These are phyloP conservation scores for Boletus speciosus DNA, from an alignment of 768 basidiomycete genomes.

Conservation along the genomic window DNA sequence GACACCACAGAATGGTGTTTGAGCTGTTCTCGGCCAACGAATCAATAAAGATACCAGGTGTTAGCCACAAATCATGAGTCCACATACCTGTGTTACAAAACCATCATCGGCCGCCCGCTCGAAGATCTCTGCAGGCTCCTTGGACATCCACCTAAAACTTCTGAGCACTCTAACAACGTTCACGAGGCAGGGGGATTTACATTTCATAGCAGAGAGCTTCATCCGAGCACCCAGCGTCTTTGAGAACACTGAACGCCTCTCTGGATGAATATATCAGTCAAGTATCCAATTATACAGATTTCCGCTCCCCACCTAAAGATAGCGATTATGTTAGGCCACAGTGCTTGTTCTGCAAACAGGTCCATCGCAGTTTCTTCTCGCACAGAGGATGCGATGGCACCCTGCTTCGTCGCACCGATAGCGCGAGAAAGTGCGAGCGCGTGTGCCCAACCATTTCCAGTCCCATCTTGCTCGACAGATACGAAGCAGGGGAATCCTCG, in stretches of 20 bases:
- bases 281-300: background rate
- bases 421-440: constrained; percentile 54
- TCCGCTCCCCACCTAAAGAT: constrained; percentile 45
- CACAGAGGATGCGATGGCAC: constrained; percentile 60
- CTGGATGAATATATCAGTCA: constrained; percentile 28
- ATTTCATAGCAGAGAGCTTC: constrained; percentile 66
- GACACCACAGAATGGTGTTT: constrained; percentile 61
- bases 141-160: constrained; percentile 61
- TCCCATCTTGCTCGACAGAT: constrained; percentile 60
- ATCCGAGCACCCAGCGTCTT: constrained; percentile 63
- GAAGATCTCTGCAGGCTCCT: constrained; percentile 67
- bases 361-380: constrained; percentile 65
- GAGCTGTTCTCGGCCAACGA: constrained; percentile 34
- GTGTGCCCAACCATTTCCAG: constrained; percentile 42
- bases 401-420: constrained; percentile 61
- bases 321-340: constrained; percentile 67
- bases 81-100: constrained; percentile 50
- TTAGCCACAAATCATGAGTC: background rate
- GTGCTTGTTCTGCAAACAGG: constrained; percentile 60
- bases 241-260: constrained; percentile 58
- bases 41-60: background rate
- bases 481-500: constrained; percentile 65
- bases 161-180: background rate
- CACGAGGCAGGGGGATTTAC: constrained; percentile 29
- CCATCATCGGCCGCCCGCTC: constrained; percentile 66